These are phyloP conservation scores for Aegilops sharonensis DNA, from an alignment of 176 grass and related monocot species.

Conservation along the genomic window DNA sequence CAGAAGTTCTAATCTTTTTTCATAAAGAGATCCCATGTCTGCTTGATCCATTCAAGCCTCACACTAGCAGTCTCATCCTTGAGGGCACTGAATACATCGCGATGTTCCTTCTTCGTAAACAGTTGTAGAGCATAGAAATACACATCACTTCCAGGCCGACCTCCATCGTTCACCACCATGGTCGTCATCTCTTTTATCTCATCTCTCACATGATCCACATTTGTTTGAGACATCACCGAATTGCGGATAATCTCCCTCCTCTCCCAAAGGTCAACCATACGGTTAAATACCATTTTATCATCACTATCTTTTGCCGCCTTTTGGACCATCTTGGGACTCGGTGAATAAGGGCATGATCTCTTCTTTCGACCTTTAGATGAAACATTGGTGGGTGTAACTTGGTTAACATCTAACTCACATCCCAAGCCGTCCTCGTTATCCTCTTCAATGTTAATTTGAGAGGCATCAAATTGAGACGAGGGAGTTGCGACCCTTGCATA, in stretches of 20 bases:
- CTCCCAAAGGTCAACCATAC: background rate
- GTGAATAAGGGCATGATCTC: too few relatives aligned
- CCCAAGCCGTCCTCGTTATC: too few relatives aligned
- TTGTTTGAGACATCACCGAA: background rate
- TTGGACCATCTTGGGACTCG: too few relatives aligned
- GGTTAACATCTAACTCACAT: too few relatives aligned
- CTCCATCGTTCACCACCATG: background rate
- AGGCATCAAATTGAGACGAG: too few relatives aligned
- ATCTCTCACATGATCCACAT: background rate
- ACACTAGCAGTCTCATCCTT: background rate
- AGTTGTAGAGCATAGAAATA: too few relatives aligned
- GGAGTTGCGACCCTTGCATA: too few relatives aligned
- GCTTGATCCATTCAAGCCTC: background rate
- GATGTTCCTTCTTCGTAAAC: too few relatives aligned
- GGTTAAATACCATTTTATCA: background rate
- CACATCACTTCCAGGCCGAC: background rate
- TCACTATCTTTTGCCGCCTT: too few relatives aligned
- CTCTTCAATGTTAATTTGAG: too few relatives aligned
- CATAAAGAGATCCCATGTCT: background rate
- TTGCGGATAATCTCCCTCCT: background rate
- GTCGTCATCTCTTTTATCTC: background rate
- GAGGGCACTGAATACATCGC: background rate
- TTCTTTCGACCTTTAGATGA: too few relatives aligned
- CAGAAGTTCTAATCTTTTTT: background rate
- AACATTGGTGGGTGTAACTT: too few relatives aligned